Base-by-base conservation (phyloP, 305 asterid genomes). In the Rubia peregrina region DNA sequence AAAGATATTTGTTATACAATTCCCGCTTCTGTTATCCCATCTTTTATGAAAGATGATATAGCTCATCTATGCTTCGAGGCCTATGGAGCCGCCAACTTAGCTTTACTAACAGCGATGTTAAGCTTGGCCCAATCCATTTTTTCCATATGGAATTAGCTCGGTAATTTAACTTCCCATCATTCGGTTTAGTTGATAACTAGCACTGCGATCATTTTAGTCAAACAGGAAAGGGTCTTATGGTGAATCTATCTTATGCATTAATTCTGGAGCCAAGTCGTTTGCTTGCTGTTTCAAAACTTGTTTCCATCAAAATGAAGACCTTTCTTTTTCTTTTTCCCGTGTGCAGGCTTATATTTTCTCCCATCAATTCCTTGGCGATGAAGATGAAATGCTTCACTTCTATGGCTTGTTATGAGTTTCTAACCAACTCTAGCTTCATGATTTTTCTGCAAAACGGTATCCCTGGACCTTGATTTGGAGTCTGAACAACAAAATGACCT, bases 341-440 rank as follows among this genome's bases (percentile, higher is more conserved):
- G 9, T 75, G 78, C 71, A 75, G 78, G 78, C 74, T 75, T 6
- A 48, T 75, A 40, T 53, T 69, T 55, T 57, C 70, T 40, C 10
- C 30, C 24, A 64, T 70, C 67, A 75, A 69, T 46, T 26, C 71
- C 16, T 24, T 61, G 43, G 74, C 74, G 10, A 69, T 55, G 78
- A 69, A 63, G 71, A 64, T 70, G 78, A 75, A 53, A 49, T 19
- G 40, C 48, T 70, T 63, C 74, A 75, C 21, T 17, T 75, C 21
- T 69, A 63, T 55, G 78, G 74, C 42, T 26, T 69, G 26, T 42
- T 75, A n/a, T 75, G 74, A 59, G 65, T 51, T 26, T 40, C 49
- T 60, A 17, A 46, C 67, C 36, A 11, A 49, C 65, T 53, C 7
- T 53, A 13, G 48, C 51, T 57, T 30, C 9, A 12, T 16, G 38